phyloP scores from a whole-genome alignment of 1,284 basidiomycete species.

The Naganishia sp. region DNA sequence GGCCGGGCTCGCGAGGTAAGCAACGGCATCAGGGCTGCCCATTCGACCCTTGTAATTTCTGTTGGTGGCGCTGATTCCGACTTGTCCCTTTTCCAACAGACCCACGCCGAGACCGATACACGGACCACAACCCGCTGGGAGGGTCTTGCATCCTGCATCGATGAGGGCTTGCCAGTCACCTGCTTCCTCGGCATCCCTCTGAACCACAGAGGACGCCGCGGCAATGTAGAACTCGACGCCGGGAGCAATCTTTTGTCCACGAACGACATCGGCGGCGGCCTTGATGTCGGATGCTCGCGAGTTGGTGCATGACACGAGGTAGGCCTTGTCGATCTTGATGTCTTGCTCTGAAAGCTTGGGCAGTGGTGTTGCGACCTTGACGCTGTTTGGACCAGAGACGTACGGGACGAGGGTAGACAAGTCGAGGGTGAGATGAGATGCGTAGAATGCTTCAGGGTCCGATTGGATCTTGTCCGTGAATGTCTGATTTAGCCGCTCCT shows the following conservation, averaged over 20 bases:
- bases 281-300: conserved; percentile 93
- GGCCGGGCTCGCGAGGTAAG: conserved; percentile 93
- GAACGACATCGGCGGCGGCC: conserved; percentile 84
- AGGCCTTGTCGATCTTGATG: conserved; percentile 93
- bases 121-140: conserved; percentile 95
- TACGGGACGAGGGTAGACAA: conserved; percentile 92
- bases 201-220: conserved; percentile 87
- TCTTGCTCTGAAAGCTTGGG: conserved; percentile 71
- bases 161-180: conserved; percentile 90
- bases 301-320: conserved; percentile 98
- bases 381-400: conserved; percentile 95
- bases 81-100: conserved; percentile 87
- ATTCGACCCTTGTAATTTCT: conserved; percentile 99
- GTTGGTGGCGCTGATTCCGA: conserved; percentile 96
- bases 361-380: conserved; percentile 91
- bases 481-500: conserved; percentile 68
- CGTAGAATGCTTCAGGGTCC: conserved; percentile 78
- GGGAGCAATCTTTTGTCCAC: conserved; percentile 78
- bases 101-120: conserved; percentile 96
- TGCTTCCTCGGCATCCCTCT: conserved; percentile 78
- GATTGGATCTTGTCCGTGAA: conserved; percentile 64
- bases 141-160: conserved; percentile 81
- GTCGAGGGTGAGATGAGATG: conserved; percentile 87
- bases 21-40: conserved; percentile 91
- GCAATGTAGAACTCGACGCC: conserved; percentile 98